Base-by-base conservation (phyloP, 495 filamentous ascomycete genomes). In the Tuber umbilicatum region DNA sequence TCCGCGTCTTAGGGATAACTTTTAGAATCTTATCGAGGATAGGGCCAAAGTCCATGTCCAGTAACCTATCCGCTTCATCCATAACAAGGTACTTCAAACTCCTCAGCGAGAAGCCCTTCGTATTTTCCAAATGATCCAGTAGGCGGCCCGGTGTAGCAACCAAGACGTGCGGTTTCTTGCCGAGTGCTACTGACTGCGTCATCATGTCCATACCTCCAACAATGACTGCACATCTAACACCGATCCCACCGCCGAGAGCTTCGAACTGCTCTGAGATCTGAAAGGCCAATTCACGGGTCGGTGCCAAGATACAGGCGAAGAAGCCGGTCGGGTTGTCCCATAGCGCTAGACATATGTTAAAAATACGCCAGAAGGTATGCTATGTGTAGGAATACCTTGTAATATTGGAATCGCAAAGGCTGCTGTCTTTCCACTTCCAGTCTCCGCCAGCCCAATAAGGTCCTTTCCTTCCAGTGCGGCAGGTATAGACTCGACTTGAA, bases 131-230 rank as follows among this genome's bases (percentile, higher is more conserved):
- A 82, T 99, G 95, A 79, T 99, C 95, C 3, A 97, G 86, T 17
- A 99, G 84, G 71, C 95, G 89, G 70, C 95, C 94, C 0, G 95
- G 95, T 0, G 95, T 97, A 0, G 94, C 95, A 27, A 93, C 90
- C 45, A 97, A 83, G 19, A 97, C 89, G 75, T 98, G 94, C 4
- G 94, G 94, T 74, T 93, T 94, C 87, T 97, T 97, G 12, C 91
- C 92, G 2, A 99, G 87, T 0, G 93, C 89, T 74, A 99, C 94
- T 1, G 90, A 83, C 82, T 99, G 95, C 1, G 93, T 86, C 0
- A 97, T 90, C 92, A 97, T 97, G 76, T 97, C 94, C 89, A 99
- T 91, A 14, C 95, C 95, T 72, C 95, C 95, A 23, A 97, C 90
- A 43, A 99, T 87, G 12, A 94, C 88, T 17, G 91, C 88, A 78